Conservation (phyloP, 495 filamentous ascomycete genomes). For the Penicillium mononematosum region DNA sequence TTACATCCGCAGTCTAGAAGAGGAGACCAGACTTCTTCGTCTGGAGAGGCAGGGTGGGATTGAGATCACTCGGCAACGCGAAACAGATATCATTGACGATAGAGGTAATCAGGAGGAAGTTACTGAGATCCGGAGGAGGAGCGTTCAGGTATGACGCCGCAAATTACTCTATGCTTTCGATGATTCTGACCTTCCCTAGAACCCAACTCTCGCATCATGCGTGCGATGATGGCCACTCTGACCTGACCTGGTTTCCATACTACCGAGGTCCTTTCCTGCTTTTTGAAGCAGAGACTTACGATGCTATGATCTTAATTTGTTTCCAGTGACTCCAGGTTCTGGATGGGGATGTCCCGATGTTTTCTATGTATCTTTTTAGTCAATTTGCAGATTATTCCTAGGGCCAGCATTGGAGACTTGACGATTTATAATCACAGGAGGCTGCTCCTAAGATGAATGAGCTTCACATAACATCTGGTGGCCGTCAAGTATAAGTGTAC, state of each 20-base stretch:
- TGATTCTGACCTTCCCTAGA: conserved; percentile 36
- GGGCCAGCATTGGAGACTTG: neutral
- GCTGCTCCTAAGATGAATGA: neutral
- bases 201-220: conserved; percentile 62
- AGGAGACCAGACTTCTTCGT: conserved; percentile 43
- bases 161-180: conserved; percentile 52
- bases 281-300: conserved; percentile 6
- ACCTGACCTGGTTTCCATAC: conserved; percentile 45
- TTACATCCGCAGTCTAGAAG: conserved; percentile 59
- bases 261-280: neutral
- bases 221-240: conserved; percentile 74
- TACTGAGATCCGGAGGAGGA: conserved; percentile 67
- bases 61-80: conserved; percentile 49
- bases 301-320: conserved; percentile 11
- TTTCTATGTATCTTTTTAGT: conserved; percentile 11
- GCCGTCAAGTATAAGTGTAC: neutral
- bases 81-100: conserved; percentile 40
- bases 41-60: conserved; percentile 43
- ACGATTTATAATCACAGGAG: neutral
- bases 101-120: conserved; percentile 52
- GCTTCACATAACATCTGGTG: neutral
- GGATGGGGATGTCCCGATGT: neutral
- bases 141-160: conserved; percentile 74
- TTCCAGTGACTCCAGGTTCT: neutral
- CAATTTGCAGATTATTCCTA: conserved; percentile 1